A percentile compares a stretch with the other conserved stretches of the same genome.
phyloP scores from a whole-genome alignment of 495 filamentous ascomycete species.

The Podospora pseudocomata region DNA sequence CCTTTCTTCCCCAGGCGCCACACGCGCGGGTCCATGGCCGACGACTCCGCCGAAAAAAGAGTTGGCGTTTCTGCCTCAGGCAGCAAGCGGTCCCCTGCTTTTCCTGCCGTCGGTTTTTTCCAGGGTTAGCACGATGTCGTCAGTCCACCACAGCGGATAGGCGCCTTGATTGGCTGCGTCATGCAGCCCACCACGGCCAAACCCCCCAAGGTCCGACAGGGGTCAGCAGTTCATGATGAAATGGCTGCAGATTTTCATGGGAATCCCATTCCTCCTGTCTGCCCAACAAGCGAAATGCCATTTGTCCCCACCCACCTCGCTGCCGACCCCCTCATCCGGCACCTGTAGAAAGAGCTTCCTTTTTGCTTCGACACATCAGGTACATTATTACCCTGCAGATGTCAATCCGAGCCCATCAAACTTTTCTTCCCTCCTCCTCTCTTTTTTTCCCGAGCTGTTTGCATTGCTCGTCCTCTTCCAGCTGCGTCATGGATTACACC shows the following conservation, averaged over 20 bases:
- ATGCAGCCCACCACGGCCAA: not conserved
- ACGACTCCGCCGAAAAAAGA: not conserved
- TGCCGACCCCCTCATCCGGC: not conserved
- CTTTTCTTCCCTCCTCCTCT: not conserved
- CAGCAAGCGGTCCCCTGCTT: not conserved
- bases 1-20: not conserved
- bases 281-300: not conserved
- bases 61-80: not conserved
- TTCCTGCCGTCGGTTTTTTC: not conserved
- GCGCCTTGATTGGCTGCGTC: not conserved
- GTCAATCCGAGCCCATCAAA: not conserved
- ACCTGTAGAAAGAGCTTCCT: not conserved
- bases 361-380: not conserved
- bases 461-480: not conserved
- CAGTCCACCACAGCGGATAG: not conserved
- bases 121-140: constrained; percentile 1
- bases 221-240: constrained; percentile 1
- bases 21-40: not conserved
- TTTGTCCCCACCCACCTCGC: not conserved
- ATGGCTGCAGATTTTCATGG: constrained; percentile 2
- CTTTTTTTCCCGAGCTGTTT: not conserved
- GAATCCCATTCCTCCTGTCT: constrained; percentile 1
- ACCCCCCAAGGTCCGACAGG: not conserved
- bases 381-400: not conserved
- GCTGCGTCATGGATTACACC: not conserved